These are phyloP conservation scores for Takakia lepidozioides DNA, from an alignment of 225 moss, liverwort and hornwort genomes.

Conservation along the genomic window DNA sequence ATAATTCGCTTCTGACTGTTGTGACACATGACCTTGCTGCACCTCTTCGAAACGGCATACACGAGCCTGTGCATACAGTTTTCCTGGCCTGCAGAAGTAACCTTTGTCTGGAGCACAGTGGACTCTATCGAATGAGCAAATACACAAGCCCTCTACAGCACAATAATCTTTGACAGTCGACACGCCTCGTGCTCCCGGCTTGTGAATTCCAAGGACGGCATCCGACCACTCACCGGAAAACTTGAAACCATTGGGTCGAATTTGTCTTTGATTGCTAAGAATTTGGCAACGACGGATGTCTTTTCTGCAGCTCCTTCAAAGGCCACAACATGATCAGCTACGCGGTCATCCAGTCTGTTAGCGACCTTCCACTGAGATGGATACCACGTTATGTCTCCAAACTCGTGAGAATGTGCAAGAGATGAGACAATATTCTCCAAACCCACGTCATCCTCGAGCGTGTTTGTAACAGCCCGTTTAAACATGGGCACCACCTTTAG, in stretches of 20 bases:
- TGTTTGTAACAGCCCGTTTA: conserved; percentile 28
- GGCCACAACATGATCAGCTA: conserved; percentile 5
- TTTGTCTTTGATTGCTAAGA: conserved; percentile 8
- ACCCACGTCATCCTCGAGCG: conserved; percentile 13
- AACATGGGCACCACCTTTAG: conserved; percentile 32
- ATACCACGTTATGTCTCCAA: conserved; percentile 40
- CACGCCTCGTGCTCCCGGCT: conserved; percentile 6
- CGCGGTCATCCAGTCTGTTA: conserved; percentile 27
- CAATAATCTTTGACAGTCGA: conserved; percentile 9
- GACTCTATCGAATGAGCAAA: conserved; percentile 5
- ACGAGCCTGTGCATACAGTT: conserved; percentile 10
- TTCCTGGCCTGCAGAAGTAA: conserved; percentile 15
- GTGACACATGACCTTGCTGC: too few relatives aligned
- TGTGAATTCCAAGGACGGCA: conserved; percentile 3
- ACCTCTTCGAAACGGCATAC: too few relatives aligned
- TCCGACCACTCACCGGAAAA: conserved; percentile 20
- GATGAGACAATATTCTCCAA: conserved; percentile 9
- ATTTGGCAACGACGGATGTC: conserved; percentile 8
- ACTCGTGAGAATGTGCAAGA: conserved; percentile 17
- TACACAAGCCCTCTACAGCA: conserved; percentile 19
- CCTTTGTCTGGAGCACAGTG: conserved; percentile 16
- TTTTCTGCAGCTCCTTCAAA: conserved; percentile 1
- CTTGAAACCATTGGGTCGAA: conserved; percentile 6
- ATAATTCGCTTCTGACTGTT: too few relatives aligned
- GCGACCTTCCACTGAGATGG: conserved; percentile 13